A percentile compares a stretch with the other conserved stretches of the same genome.
phyloP scores from a whole-genome alignment of 148 eudicot species.

The Pharnaceum exiguum region DNA sequence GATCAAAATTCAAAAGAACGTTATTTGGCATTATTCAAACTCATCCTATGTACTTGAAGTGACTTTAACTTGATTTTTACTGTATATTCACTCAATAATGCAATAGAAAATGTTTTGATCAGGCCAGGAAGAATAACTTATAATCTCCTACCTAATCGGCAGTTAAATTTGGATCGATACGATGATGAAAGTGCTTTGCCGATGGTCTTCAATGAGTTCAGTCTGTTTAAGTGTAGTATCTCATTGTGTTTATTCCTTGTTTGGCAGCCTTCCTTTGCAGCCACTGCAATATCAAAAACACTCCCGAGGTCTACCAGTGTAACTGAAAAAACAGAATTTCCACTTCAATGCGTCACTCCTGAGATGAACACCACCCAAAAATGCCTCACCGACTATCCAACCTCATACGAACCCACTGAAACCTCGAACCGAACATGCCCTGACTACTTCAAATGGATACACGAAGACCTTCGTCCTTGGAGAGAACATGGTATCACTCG shows the following conservation, averaged over 20 bases:
- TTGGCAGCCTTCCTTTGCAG: slow-evolving; percentile 22
- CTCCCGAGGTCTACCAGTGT: neutral
- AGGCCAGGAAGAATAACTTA: no score
- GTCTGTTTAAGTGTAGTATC: neutral
- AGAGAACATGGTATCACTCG: slow-evolving; percentile 31
- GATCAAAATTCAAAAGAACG: no score
- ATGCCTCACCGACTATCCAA: slow-evolving; percentile 31
- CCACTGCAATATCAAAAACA: slow-evolving; percentile 17
- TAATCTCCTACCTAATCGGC: no score
- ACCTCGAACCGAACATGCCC: slow-evolving; percentile 27
- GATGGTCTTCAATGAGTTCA: no score
- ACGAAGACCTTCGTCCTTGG: slow-evolving; percentile 48
- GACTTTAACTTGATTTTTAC: no score
- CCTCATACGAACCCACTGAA: slow-evolving; percentile 8
- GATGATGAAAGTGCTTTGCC: no score
- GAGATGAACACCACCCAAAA: slow-evolving; percentile 23
- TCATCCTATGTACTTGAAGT: no score
- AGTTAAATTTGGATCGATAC: no score
- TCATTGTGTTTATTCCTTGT: neutral
- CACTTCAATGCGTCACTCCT: slow-evolving; percentile 17
- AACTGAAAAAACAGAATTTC: slow-evolving; percentile 11
- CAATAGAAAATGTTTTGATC: no score
- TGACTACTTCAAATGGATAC: slow-evolving; percentile 48
- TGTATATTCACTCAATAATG: no score
- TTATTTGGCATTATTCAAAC: no score